phyloP scores from a whole-genome alignment of 2,329 filamentous ascomycete genomes.

The Fusarium sp. region DNA sequence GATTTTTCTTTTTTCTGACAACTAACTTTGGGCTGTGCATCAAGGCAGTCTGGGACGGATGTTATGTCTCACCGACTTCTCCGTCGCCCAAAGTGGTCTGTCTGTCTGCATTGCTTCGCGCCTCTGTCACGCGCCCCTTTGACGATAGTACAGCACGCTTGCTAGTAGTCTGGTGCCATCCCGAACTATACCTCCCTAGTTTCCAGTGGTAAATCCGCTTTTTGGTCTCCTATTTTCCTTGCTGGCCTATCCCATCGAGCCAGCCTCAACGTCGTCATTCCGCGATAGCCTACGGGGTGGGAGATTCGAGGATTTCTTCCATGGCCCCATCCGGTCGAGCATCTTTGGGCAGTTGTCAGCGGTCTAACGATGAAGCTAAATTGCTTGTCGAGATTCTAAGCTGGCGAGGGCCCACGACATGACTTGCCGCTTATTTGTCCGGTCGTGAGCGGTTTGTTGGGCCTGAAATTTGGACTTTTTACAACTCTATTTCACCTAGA shows the following conservation, averaged over 20 bases:
- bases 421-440: constrained; percentile 9
- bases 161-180: constrained; percentile 13
- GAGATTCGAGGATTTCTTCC: constrained; percentile 10
- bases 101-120: constrained; percentile 9
- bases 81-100: not conserved
- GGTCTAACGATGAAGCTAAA: constrained; percentile 1
- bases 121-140: constrained; percentile 20
- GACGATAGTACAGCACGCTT: constrained; percentile 12
- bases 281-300: not conserved
- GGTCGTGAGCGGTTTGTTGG: not conserved
- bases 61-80: constrained; percentile 32
- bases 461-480: constrained; percentile 15
- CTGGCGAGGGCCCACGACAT: constrained; percentile 5
- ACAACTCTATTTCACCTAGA: constrained; percentile 2
- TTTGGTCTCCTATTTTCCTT: constrained; percentile 4
- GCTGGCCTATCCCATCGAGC: constrained; percentile 19
- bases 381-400: not conserved
- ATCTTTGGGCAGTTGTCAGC: not conserved
- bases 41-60: not conserved
- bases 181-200: constrained; percentile 15
- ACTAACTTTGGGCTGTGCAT: constrained; percentile 7
- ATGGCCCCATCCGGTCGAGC: not conserved
- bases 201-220: constrained; percentile 15
- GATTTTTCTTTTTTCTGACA: constrained; percentile 4
- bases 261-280: constrained; percentile 22